phyloP scores from a whole-genome alignment of 2,329 filamentous ascomycete species.

The Aureobasidium sp. region DNA sequence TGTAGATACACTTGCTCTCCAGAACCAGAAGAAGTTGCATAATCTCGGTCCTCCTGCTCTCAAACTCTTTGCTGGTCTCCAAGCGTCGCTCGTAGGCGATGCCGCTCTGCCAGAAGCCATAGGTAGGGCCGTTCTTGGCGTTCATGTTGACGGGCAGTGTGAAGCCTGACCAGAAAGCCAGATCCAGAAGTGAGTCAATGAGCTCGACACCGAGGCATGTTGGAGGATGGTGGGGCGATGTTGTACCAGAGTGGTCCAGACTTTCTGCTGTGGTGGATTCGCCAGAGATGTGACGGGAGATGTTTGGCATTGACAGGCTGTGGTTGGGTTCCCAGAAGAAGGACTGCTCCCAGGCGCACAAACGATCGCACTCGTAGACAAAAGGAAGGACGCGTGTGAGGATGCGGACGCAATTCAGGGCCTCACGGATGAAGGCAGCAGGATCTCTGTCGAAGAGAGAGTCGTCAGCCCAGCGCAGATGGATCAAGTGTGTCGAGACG shows the following conservation, averaged over 20 bases:
- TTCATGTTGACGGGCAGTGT: slow-evolving; percentile 56
- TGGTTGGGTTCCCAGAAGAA: slow-evolving; percentile 69
- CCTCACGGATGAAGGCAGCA: slow-evolving; percentile 45
- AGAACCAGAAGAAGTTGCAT: slow-evolving; percentile 78
- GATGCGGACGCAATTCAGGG: slow-evolving; percentile 90
- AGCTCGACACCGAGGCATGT: slow-evolving; percentile 65
- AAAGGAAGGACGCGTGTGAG: slow-evolving; percentile 85
- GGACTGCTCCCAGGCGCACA: slow-evolving; percentile 78
- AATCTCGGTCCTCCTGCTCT: slow-evolving; percentile 88
- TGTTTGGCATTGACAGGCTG: background rate
- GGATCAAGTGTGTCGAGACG: slow-evolving; percentile 72
- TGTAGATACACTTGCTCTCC: slow-evolving; percentile 88
- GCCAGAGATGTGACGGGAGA: background rate
- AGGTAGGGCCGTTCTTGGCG: slow-evolving; percentile 57
- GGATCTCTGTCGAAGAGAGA: slow-evolving; percentile 42
- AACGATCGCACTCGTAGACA: slow-evolving; percentile 78
- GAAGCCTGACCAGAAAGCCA: slow-evolving; percentile 87
- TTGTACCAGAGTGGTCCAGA: background rate
- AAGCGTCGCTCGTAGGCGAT: slow-evolving; percentile 90
- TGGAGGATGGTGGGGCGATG: background rate
- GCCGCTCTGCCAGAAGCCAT: slow-evolving; percentile 96
- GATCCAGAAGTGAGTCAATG: slow-evolving; percentile 79
- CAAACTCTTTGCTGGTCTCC: slow-evolving; percentile 81
- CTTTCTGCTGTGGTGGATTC: slow-evolving; percentile 44
- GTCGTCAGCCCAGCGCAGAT: slow-evolving; percentile 79